These are phyloP conservation scores for Candida qinlingensis DNA, from an alignment of 805 yeast genomes.

Conservation along the genomic window DNA sequence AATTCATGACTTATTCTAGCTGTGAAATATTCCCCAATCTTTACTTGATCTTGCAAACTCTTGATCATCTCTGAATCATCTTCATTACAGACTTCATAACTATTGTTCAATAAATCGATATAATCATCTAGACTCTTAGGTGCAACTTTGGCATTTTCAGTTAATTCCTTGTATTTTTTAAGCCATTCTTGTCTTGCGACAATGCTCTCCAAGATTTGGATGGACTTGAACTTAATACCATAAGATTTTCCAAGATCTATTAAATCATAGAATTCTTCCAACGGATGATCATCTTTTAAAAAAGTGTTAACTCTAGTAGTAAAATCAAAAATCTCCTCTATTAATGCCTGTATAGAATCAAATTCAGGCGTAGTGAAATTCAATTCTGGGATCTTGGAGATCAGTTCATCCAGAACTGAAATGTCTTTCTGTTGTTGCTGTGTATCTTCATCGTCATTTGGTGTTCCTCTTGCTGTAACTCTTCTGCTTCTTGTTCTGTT, in stretches of 20 bases:
- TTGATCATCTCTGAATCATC: slow-evolving; percentile 16
- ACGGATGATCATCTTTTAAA: slow-evolving; percentile 26
- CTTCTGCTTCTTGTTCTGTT: slow-evolving; percentile 31
- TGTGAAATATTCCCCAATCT: slow-evolving; percentile 15
- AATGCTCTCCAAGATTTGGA: slow-evolving; percentile 34
- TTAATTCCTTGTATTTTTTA: slow-evolving; percentile 20
- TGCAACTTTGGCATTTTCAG: slow-evolving; percentile 5
- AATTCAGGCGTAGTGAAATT: slow-evolving; percentile 54
- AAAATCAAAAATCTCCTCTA: slow-evolving; percentile 46
- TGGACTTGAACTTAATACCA: slow-evolving; percentile 50
- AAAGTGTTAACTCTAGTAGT: slow-evolving; percentile 41
- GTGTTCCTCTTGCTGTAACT: neutral
- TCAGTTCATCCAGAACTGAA: slow-evolving; percentile 21
- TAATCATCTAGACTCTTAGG: slow-evolving; percentile 16
- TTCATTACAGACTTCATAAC: slow-evolving; percentile 20
- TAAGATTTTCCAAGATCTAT: slow-evolving; percentile 54
- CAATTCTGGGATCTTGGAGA: slow-evolving; percentile 43
- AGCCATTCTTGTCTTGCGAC: slow-evolving; percentile 37
- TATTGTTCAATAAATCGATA: slow-evolving; percentile 21
- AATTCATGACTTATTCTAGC: slow-evolving; percentile 8
- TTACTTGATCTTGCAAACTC: slow-evolving; percentile 7
- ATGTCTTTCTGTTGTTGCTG: slow-evolving; percentile 12
- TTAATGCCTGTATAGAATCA: slow-evolving; percentile 50
- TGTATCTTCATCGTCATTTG: neutral
- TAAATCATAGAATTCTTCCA: slow-evolving; percentile 46